Evolutionary conservation across 1,284 basidiomycete genomes (phyloP).

Genomic region (Porogramme epimiltina): DNA sequence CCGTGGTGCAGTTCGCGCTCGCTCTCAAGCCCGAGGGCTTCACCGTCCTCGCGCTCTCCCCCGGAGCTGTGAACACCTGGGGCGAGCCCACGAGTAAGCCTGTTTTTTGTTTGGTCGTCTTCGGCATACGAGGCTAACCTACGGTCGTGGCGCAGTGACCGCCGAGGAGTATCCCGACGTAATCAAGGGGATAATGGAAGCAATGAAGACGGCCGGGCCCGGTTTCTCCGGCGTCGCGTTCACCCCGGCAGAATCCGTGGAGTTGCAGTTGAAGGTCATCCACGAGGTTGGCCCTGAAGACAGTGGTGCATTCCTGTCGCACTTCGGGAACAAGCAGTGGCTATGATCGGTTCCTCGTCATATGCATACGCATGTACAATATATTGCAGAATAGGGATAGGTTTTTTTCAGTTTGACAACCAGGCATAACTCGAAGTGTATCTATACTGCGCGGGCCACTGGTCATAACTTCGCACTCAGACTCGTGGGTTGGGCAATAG

Average conservation of each 20-base stretch:
- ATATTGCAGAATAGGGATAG: no score
- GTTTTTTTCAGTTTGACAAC: no score
- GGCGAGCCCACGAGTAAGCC: slow-evolving; percentile 15
- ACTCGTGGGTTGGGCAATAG: no score
- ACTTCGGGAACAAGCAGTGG: slow-evolving; percentile 29
- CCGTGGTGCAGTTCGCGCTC: slow-evolving; percentile 40
- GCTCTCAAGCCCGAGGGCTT: slow-evolving; percentile 38
- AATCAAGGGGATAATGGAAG: slow-evolving; percentile 15
- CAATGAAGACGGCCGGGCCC: slow-evolving; percentile 25
- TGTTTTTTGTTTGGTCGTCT: not conserved
- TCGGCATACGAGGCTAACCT: not conserved
- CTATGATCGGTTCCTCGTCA: no score
- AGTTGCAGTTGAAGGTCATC: slow-evolving; percentile 32
- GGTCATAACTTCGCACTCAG: no score
- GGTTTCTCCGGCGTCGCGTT: slow-evolving; percentile 33
- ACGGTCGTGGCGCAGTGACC: slow-evolving; percentile 18
- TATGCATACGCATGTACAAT: no score
- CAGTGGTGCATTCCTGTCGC: slow-evolving; percentile 38
- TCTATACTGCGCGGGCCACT: no score
- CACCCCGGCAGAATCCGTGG: slow-evolving; percentile 25
- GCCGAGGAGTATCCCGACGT: slow-evolving; percentile 19
- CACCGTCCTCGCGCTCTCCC: slow-evolving; percentile 38
- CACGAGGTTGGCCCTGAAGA: slow-evolving; percentile 30
- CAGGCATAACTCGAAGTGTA: no score
- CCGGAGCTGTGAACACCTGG: slow-evolving; percentile 38